Percentiles rank a stretch among this genome's conserved stretches.
These are phyloP conservation scores for Phaeosphaeria sp. DNA, from an alignment of 2,329 filamentous ascomycete species.

Conservation along the genomic window DNA sequence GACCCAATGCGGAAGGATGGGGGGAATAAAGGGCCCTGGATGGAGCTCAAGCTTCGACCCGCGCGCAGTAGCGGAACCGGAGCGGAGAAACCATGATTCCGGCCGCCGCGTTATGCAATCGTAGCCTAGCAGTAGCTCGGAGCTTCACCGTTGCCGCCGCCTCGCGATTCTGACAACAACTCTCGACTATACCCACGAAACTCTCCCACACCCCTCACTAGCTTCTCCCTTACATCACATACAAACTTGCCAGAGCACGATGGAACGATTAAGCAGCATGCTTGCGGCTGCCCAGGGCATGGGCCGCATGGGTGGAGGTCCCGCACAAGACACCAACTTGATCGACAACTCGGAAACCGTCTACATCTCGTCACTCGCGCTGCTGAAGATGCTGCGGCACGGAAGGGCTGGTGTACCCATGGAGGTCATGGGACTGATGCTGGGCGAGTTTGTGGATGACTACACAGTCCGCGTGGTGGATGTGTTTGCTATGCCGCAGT, in stretches of 20 bases:
- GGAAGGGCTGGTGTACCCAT: conserved; percentile 97
- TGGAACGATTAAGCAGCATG: conserved; percentile 94
- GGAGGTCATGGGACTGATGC: conserved; percentile 99
- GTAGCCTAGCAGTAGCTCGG: conserved; percentile 5
- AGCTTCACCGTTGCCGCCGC: conserved; percentile 19
- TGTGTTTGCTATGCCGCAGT: conserved; percentile 99
- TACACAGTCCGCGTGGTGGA: conserved; percentile 98
- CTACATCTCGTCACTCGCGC: conserved; percentile 95
- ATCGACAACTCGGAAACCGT: conserved; percentile 99
- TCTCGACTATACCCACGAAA: no score
- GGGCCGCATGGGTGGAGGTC: conserved; percentile 67
- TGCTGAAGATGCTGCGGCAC: conserved; percentile 98
- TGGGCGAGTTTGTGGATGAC: conserved; percentile 98
- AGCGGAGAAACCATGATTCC: conserved; percentile 1
- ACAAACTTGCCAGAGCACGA: conserved; percentile 56
- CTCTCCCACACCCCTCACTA: no score
- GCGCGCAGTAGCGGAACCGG: neutral
- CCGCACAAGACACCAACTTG: conserved; percentile 74
- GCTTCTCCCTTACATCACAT: no score
- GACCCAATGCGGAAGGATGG: neutral
- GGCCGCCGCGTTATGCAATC: neutral
- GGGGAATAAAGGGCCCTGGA: neutral
- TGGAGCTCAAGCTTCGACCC: conserved; percentile 13
- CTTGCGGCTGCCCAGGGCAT: conserved; percentile 73
- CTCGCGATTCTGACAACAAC: conserved; percentile 5